Conservation (phyloP, 2,329 filamentous ascomycete genomes). For the Fusarium ramigenum region DNA sequence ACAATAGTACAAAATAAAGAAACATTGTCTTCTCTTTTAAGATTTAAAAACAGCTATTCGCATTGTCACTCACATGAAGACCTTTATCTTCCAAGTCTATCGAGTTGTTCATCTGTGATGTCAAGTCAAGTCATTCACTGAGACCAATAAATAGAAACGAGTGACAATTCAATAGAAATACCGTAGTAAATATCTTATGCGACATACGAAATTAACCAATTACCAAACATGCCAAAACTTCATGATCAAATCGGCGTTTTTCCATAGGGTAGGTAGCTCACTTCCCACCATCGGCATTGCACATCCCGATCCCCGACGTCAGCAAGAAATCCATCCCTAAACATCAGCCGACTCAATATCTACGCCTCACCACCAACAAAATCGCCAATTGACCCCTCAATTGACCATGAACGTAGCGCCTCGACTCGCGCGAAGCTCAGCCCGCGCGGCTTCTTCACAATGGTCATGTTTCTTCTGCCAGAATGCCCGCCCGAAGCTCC, state of each 20-base stretch:
- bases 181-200: neutral
- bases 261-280: conserved; percentile 9
- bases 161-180: neutral
- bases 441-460: conserved; percentile 38
- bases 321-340: conserved; percentile 33
- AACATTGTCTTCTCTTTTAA: neutral
- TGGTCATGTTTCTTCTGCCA: conserved; percentile 54
- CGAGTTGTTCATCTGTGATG: neutral
- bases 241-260: neutral
- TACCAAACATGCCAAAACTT: neutral
- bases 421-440: conserved; percentile 48
- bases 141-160: neutral
- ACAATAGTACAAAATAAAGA: neutral
- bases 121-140: no score
- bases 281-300: conserved; percentile 11
- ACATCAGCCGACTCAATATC: conserved; percentile 39
- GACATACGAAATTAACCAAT: neutral
- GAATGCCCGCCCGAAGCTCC: conserved; percentile 44
- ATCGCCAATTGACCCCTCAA: conserved; percentile 14
- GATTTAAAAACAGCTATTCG: neutral
- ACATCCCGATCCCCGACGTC: conserved; percentile 40
- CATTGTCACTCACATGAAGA: fast-evolving
- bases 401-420: conserved; percentile 54
- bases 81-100: no score
- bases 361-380: conserved; percentile 17